Evolutionary conservation across 1,284 basidiomycete species (phyloP).

Genomic region (Heterobasidion annosum): DNA sequence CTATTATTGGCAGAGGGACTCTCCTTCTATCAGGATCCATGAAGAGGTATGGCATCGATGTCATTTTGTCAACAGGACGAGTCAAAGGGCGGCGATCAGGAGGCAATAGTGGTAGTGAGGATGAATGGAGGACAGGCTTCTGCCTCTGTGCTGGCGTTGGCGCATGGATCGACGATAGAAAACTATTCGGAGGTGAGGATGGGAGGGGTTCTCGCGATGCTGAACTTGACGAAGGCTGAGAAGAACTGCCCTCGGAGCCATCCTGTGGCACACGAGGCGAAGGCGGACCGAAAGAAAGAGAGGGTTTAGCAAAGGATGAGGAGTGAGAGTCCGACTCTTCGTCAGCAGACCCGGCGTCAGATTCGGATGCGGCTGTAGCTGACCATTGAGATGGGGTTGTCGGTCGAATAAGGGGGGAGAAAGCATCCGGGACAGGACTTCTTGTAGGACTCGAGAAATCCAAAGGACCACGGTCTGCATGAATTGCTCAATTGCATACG

Average conservation of each 20-base stretch:
- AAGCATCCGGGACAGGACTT: background rate
- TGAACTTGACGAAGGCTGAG: background rate
- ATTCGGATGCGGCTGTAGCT: background rate
- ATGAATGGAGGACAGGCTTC: background rate
- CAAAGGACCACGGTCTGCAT: background rate
- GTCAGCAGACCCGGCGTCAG: background rate
- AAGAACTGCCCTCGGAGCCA: background rate
- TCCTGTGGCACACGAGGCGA: background rate
- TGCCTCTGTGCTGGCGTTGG: background rate
- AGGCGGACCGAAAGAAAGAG: background rate
- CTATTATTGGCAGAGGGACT: slow-evolving; percentile 5
- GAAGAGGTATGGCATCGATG: background rate
- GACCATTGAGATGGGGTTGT: background rate
- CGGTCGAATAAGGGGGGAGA: background rate
- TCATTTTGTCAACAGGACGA: background rate
- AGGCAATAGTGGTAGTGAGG: background rate
- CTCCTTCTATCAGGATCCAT: background rate
- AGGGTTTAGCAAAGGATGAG: background rate
- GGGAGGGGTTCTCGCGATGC: background rate
- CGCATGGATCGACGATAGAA: background rate
- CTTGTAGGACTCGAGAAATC: background rate
- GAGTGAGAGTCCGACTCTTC: background rate
- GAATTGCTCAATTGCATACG: no score
- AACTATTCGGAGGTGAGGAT: background rate
- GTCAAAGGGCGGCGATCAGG: background rate